Evolutionary conservation across 176 grass and related monocot species (phyloP).

Genomic region (Rhynchospora pubera): DNA sequence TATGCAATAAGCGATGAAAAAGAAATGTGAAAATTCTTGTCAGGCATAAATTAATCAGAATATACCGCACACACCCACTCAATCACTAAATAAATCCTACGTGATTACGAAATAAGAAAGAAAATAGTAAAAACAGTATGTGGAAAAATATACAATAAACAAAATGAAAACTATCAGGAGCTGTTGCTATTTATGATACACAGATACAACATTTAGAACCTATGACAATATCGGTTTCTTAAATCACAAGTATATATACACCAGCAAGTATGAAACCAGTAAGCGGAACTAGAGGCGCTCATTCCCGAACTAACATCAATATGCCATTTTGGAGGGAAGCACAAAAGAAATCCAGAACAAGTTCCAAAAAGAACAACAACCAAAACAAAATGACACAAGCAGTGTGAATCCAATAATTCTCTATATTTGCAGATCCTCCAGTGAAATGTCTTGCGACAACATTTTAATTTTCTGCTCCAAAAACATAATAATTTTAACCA

Average conservation of each 20-base stretch:
- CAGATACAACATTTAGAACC: conserved; percentile 18
- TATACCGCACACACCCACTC: background rate
- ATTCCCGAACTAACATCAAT: background rate
- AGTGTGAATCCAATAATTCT: conserved; percentile 3
- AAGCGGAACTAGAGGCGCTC: background rate
- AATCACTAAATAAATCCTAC: background rate
- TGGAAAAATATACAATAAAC: background rate
- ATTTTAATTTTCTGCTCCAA: conserved; percentile 74
- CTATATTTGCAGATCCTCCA: conserved; percentile 79
- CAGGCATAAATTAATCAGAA: too few relatives aligned
- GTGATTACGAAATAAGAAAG: background rate
- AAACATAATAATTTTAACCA: background rate
- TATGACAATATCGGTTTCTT: conserved; percentile 11
- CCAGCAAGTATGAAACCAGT: background rate
- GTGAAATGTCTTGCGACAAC: conserved; percentile 55
- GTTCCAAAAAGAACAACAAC: conserved; percentile 12
- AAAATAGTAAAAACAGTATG: background rate
- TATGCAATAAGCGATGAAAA: background rate
- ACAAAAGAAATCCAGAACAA: conserved; percentile 18
- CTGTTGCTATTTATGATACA: conserved; percentile 18
- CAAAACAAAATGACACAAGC: background rate
- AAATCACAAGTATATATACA: conserved; percentile 23
- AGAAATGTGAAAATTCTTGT: background rate
- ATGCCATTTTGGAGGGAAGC: conserved; percentile 12
- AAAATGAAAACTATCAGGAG: background rate